phyloP scores from a whole-genome alignment of 208 protist genomes.

The Porcisia hertigi region DNA sequence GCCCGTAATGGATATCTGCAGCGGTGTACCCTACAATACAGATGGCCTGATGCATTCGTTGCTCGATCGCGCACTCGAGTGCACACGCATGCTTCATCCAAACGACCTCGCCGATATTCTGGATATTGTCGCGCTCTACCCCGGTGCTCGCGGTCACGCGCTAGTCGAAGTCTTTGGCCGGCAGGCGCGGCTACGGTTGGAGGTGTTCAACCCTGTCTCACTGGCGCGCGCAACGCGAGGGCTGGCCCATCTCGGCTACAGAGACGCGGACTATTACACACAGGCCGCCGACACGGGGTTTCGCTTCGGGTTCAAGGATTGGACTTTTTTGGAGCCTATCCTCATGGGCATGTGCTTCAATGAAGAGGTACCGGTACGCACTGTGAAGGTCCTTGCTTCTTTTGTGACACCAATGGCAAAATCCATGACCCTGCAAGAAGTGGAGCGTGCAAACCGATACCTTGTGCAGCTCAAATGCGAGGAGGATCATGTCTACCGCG shows the following conservation, averaged over 20 bases:
- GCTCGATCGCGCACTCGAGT: slow-evolving; percentile 69
- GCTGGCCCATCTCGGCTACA: slow-evolving; percentile 77
- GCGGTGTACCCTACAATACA: slow-evolving; percentile 52
- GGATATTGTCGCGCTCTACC: slow-evolving; percentile 70
- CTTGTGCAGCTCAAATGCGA: slow-evolving; percentile 70
- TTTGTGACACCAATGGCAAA: slow-evolving; percentile 68
- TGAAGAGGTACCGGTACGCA: slow-evolving; percentile 35
- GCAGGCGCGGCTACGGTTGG: slow-evolving; percentile 70
- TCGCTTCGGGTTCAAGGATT: slow-evolving; percentile 82
- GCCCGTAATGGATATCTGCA: slow-evolving; percentile 86
- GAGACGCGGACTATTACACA: slow-evolving; percentile 70
- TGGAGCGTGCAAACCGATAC: slow-evolving; percentile 88
- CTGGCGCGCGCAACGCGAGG: slow-evolving; percentile 57
- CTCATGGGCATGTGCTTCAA: slow-evolving; percentile 70
- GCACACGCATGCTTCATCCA: slow-evolving; percentile 57
- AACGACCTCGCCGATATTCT: slow-evolving; percentile 70
- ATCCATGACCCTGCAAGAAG: slow-evolving; percentile 73
- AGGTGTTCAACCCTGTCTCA: slow-evolving; percentile 63
- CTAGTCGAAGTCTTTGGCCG: slow-evolving; percentile 69
- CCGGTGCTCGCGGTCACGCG: slow-evolving; percentile 62
- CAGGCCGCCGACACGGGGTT: slow-evolving; percentile 67
- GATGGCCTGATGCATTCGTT: slow-evolving; percentile 65
- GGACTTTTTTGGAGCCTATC: slow-evolving; percentile 69
- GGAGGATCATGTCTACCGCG: slow-evolving; percentile 84
- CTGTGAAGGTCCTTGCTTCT: slow-evolving; percentile 64